phyloP scores from a whole-genome alignment of 106 monocot genomes.

The Apostasia shenzhenica region DNA sequence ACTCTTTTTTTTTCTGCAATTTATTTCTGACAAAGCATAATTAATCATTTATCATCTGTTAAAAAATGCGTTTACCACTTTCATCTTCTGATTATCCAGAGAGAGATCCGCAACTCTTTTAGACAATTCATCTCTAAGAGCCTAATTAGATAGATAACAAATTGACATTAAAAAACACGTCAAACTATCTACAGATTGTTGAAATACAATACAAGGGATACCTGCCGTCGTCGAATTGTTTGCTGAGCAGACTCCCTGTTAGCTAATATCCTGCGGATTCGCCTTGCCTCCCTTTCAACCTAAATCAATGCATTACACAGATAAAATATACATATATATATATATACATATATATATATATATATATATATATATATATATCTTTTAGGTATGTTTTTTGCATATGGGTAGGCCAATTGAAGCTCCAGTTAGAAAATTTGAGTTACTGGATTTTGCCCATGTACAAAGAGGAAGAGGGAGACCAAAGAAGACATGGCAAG shows the following conservation, averaged over 20 bases:
- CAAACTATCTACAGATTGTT: no score
- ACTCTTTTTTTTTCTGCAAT: not conserved
- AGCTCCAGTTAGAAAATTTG: no score
- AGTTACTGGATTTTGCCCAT: no score
- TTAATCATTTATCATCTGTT: not conserved
- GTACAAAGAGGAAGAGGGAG: no score
- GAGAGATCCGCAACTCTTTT: slow-evolving; percentile 60
- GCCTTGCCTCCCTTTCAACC: slow-evolving; percentile 81
- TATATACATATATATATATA: no score
- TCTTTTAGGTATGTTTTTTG: not conserved
- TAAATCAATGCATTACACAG: slow-evolving; percentile 12
- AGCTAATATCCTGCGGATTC: slow-evolving; percentile 60
- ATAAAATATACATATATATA: not conserved
- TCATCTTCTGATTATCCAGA: slow-evolving; percentile 58
- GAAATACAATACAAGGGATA: not conserved
- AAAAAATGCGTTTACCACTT: slow-evolving; percentile 29
- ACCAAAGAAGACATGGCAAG: no score
- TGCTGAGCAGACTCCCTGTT: slow-evolving; percentile 94
- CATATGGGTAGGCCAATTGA: no score
- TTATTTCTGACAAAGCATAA: not conserved
- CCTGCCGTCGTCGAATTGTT: slow-evolving; percentile 83
- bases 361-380: not conserved
- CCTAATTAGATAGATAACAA: slow-evolving; percentile 24
- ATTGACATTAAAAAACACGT: not conserved
- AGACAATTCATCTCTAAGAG: slow-evolving; percentile 52